phyloP scores from a whole-genome alignment of 2,329 filamentous ascomycete genomes.

The Penicillium expansum region DNA sequence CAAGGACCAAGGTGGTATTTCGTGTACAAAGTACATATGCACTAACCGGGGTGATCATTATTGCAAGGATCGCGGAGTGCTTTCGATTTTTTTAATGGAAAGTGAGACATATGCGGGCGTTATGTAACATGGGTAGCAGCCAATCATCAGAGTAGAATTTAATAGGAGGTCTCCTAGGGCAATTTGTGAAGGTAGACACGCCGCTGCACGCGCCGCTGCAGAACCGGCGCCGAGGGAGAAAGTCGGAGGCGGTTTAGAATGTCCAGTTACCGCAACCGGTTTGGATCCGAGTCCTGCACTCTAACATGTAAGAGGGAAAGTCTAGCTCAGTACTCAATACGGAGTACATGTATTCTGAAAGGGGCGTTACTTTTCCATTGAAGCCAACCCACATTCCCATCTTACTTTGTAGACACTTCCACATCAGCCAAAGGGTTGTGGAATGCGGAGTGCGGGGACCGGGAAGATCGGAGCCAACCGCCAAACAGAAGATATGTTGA shows the following conservation, averaged over 20 bases:
- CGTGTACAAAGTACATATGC: not conserved
- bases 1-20: not conserved
- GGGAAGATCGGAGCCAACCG: conserved; percentile 16
- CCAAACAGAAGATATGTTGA: not conserved
- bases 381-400: not conserved
- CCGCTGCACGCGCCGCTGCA: not conserved
- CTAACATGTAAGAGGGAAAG: not conserved
- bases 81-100: not conserved
- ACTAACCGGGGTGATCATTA: not conserved
- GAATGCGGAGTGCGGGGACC: conserved; percentile 21
- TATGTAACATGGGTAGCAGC: not conserved
- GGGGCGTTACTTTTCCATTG: not conserved
- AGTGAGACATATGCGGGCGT: not conserved
- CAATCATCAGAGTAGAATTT: conserved; percentile 1
- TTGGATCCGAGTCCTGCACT: not conserved
- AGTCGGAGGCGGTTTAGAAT: not conserved
- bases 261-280: not conserved
- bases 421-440: not conserved
- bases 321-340: not conserved
- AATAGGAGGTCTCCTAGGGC: not conserved
- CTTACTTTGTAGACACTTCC: not conserved
- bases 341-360: not conserved
- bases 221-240: not conserved
- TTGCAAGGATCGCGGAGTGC: not conserved
- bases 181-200: not conserved